A percentile compares a stretch with the other conserved stretches of the same genome.
Conservation (phyloP, 768 basidiomycete species). For the Porpolomopsis calyptriformis region DNA sequence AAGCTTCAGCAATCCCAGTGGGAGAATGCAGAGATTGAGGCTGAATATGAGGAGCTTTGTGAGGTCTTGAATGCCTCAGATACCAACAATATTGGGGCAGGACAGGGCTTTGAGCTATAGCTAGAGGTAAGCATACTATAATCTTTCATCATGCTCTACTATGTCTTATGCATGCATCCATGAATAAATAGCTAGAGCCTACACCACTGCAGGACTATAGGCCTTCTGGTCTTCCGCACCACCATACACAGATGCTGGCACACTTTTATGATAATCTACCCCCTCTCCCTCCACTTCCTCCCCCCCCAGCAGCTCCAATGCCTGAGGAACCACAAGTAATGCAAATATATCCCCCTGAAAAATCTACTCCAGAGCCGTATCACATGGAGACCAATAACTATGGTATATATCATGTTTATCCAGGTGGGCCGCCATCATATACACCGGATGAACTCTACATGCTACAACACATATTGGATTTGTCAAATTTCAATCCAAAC, state of each 20-base stretch:
- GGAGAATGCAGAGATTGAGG: background rate
- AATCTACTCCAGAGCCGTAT: background rate
- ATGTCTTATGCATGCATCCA: background rate
- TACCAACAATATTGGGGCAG: too few relatives aligned
- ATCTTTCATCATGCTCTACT: too few relatives aligned
- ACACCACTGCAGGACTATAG: background rate
- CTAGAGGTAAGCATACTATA: background rate
- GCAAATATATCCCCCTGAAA: background rate
- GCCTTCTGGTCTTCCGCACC: background rate
- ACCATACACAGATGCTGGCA: background rate
- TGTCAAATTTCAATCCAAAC: background rate
- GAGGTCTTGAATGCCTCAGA: background rate
- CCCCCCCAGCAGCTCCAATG: background rate
- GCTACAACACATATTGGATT: background rate
- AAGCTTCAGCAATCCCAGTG: background rate
- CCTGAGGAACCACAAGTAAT: background rate
- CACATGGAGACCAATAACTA: background rate
- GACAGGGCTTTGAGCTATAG: background rate
- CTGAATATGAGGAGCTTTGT: background rate
- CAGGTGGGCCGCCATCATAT: background rate
- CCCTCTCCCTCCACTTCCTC: background rate
- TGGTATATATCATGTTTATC: conserved; percentile 5
- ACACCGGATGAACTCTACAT: background rate
- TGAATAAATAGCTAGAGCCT: too few relatives aligned
- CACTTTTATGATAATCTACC: background rate